Conservation (phyloP, 352 stramenopile species). For the Pseudoperonospora humuli region DNA sequence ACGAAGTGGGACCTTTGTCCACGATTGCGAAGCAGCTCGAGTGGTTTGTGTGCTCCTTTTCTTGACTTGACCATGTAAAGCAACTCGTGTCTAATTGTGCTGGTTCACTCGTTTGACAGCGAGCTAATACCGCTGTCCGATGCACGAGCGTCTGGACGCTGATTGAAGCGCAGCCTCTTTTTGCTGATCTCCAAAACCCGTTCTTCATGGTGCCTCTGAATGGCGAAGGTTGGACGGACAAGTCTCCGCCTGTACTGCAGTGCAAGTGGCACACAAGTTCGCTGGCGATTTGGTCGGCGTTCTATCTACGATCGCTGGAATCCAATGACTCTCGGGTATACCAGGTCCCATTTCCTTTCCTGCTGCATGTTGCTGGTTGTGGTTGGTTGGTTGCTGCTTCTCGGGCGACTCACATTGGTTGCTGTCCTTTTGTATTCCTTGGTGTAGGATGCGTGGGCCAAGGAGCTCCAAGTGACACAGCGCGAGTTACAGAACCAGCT, state of each 20-base stretch:
- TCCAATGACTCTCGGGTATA: constrained; percentile 75
- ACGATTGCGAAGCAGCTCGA: constrained; percentile 91
- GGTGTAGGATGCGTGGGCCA: constrained; percentile 68
- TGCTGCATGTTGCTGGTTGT: neutral
- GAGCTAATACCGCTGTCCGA: constrained; percentile 42
- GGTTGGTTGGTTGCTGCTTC: too few species aligned
- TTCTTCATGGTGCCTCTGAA: constrained; percentile 60
- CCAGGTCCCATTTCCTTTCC: constrained; percentile 39
- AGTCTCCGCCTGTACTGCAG: constrained; percentile 63
- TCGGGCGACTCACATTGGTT: constrained; percentile 12
- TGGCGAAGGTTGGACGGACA: constrained; percentile 29
- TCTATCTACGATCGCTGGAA: constrained; percentile 81
- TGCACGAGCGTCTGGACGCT: constrained; percentile 68
- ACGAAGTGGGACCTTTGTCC: constrained; percentile 96
- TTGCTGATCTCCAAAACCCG: constrained; percentile 58
- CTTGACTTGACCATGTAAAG: neutral
- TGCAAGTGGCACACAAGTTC: constrained; percentile 85
- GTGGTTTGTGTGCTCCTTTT: constrained; percentile 41
- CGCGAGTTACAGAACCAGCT: constrained; percentile 68
- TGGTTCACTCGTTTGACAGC: constrained; percentile 22
- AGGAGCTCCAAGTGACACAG: constrained; percentile 73
- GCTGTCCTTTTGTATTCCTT: neutral
- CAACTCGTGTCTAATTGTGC: neutral
- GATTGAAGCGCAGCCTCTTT: constrained; percentile 32
- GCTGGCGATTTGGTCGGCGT: constrained; percentile 69